Evolutionary conservation across 2,329 filamentous ascomycete species (phyloP).

Genomic region (Stylonectria norvegica): DNA sequence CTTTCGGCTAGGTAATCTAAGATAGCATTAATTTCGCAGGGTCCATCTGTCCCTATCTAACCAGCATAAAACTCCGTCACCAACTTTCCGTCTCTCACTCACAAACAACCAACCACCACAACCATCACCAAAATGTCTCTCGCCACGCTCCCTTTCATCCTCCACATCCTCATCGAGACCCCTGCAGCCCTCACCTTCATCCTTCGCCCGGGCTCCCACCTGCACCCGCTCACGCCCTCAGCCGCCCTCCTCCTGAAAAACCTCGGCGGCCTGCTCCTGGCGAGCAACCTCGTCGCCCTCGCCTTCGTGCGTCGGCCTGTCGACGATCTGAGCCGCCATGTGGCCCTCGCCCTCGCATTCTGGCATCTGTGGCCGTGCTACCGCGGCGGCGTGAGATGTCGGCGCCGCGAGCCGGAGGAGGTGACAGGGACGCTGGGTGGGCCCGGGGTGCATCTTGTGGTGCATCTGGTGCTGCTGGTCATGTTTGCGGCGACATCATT

Average conservation of each 20-base stretch:
- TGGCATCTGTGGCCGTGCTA: slow-evolving; percentile 49
- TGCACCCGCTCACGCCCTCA: slow-evolving; percentile 38
- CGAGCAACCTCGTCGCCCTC: slow-evolving; percentile 43
- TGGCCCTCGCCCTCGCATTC: slow-evolving; percentile 41
- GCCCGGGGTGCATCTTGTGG: slow-evolving; percentile 42
- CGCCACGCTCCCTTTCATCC: slow-evolving; percentile 40
- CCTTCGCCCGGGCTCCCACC: slow-evolving; percentile 39
- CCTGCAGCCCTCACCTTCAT: slow-evolving; percentile 47
- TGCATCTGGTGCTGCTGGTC: slow-evolving; percentile 38
- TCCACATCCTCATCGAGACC: slow-evolving; percentile 39
- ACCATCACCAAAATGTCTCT: no score
- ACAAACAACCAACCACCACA: no score
- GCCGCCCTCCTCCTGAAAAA: slow-evolving; percentile 44
- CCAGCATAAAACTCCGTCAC: no score
- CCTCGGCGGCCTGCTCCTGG: slow-evolving; percentile 46
- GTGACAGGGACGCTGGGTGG: slow-evolving; percentile 38
- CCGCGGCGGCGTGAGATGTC: slow-evolving; percentile 39
- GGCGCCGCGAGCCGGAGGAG: slow-evolving; percentile 3
- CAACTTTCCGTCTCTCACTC: no score
- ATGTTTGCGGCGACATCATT: no score
- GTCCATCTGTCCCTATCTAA: no score
- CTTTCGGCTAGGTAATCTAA: no score
- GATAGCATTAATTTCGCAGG: no score
- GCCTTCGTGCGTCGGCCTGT: slow-evolving; percentile 31
- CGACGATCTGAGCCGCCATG: slow-evolving; percentile 30